Evolutionary conservation across 2,329 filamentous ascomycete genomes (phyloP), one percentile per base, ranked within the genome.

Genomic region (Sarocladium brachiariae): DNA sequence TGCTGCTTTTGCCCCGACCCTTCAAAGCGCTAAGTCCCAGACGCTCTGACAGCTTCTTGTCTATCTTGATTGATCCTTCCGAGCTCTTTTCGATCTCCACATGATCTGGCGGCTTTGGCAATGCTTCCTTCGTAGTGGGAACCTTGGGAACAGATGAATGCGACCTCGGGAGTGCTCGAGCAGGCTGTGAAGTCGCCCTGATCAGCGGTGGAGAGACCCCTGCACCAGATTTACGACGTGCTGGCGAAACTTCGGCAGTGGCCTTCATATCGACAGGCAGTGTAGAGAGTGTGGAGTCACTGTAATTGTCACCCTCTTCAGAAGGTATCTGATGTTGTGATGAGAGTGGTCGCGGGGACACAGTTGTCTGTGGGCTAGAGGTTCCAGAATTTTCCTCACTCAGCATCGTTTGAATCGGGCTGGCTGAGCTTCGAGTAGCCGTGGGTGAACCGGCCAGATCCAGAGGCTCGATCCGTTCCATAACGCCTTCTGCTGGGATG

Each of bases 31-130:
- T 75, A 2, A 92, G 68, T 1, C 83, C 83, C 11, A 90, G 70
- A 50, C 85, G 81, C 56, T 89, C 89, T 13, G 81, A 81, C 51
- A 96, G 73, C 59, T 88, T 89, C 67, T 88, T 92, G 55, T 96
- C 88, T 30, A 68, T 68, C 57, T 76, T 78, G 51, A 67, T 56
- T 19, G 71, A 67, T 8, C 69, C 67, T 38, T 73, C 72, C 10
- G 37, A 18, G n/a, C 33, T 43, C 27, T 47, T 49, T 16, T 51
- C 48, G 16, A 24, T 18, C 25, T 34, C 39, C 30, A 55, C 47
- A 31, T 57, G 53, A 31, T 66, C 62, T 1, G 57, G 45, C 7
- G 52, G 62, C 54, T 55, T 67, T 52, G 56, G 52, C 55, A 54
- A 68, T 13, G 51, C 55, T 11, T 74, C 68, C 47, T 66, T 69